Base-by-base conservation (phyloP, 495 filamentous ascomycete species). In the Entonaema liquescens region DNA sequence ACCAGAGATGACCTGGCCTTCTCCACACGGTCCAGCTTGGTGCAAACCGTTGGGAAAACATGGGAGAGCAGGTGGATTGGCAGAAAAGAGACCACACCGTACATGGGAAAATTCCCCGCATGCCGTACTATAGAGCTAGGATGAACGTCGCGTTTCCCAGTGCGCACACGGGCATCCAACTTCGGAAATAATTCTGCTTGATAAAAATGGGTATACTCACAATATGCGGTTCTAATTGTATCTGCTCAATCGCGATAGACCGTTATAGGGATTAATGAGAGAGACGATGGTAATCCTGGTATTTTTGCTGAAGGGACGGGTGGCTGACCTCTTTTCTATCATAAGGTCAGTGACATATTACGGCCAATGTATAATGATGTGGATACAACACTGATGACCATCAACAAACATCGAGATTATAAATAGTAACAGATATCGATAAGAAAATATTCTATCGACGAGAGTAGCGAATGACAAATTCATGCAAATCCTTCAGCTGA, bases 401-500 rank as follows among this genome's bases (percentile, higher is more conserved):
- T 65, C 56, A 72, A 68, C 56, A 65, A 72, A 68, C 60, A 71
- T 36, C 17, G 53, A 12, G 8, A 65, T 65, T 69, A 69, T 58
- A 69, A 73, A 73, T 73, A 73, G 65, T 25, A 73, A 65, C 62
- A 42, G 49, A 11, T 67, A 65, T 69, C 60, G 65, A 68, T 66
- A 69, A 62, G 62, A 59, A 11, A 56, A 40, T 47, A 35, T 26
- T 49, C 35, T 21, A 23, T 33, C 29, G 4, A 50, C 47, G 15
- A 52, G 52, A 6, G 26, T 36, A 42, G 50, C 35, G 25, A 62
- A 73, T 69, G 56, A 61, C 57, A 55, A 69, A 69, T 62, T 68
- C 40, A 67, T 65, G 56, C 50, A 62, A 62, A 65, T 73, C 70
- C 61, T 73, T 73, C 70, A 73, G 70, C 70, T 73, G 65, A 68